Base-by-base conservation (phyloP, 2,329 filamentous ascomycete species). In the Fusarium sp. region DNA sequence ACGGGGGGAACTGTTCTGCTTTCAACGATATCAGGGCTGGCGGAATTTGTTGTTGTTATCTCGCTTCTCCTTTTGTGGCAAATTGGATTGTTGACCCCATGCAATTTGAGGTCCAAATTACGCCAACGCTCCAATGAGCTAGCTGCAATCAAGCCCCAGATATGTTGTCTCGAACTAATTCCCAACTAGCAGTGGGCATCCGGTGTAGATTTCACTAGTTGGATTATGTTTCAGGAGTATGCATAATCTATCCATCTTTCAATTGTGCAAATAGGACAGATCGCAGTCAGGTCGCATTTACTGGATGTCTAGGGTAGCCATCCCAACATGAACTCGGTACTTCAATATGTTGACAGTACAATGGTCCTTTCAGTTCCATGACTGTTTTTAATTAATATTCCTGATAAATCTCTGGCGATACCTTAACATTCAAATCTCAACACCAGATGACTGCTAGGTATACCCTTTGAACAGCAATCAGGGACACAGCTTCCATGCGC, bases 21-120 rank as follows among this genome's bases (percentile, higher is more conserved):
- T 54, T 54, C 35, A 54, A 54, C 50, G 50, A 54, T 47, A 47
- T 33, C 54, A 35, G 42, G 39, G 54, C 39, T 48, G 41, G 22
- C 15, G 31, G 31, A 35, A 26, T n/a, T 45, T 45, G 33, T 54
- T 62, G n/a, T 51, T 38, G 57, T 65, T 42, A 65, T 65, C 20
- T 65, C 61, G 61, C 61, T 65, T 54, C 61, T 65, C 61, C 61
- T 63, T 63, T 62, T 39, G 57, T 65, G 61, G 58, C 58, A 53
- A 65, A 65, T 62, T 50, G 33, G 48, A 30, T 28, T 62, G 33
- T 61, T 41, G 33, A 41, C 51, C 57, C 57, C 59, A 61, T 36
- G 38, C 28, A 57, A 59, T 59, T 53, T 50, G 22, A 59, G 16
- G 22, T 39, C 15, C 33, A 30, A 45, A 61, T 45, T 57, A 57